Evolutionary conservation across 352 stramenopile genomes (phyloP), one percentile per base, ranked within the genome.

Genomic region (Pythium pyrilobum): DNA sequence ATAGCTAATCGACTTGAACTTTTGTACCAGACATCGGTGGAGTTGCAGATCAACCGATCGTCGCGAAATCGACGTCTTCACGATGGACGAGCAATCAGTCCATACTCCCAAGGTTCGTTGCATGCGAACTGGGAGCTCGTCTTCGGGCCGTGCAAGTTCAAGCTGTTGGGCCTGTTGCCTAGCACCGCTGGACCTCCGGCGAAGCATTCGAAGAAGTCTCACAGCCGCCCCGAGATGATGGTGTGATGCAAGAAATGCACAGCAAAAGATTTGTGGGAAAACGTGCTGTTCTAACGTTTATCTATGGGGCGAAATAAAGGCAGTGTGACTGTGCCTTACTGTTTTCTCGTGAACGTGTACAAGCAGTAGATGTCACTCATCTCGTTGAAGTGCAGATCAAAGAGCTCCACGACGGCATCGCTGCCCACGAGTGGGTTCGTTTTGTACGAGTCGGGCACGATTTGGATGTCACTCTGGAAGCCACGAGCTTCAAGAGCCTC

Each of bases 311-410:
- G 39, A 11, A 51, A 38, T n/a, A n/a, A n/a, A n/a, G n/a, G n/a
- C n/a, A n/a, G n/a, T n/a, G 8, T 20, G 32, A 37, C 23, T 5
- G 27, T 11, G 11, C 5, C 54, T 51, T 71, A 66, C 29, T 38
- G 16, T 59, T 78, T 70, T 11, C 62, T 67, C 34, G 70, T 85
- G 51, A 93, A 93, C 8, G 76, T 89, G 74, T 94, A 94, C 52
- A 91, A 74, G 66, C 80, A 90, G 67, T 94, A 94, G 59, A 83
- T 74, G 62, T 94, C 84, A 59, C 74, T 87, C 85, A 95, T 92
- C 57, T 95, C 85, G 71, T 92, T 92, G 64, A 95, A 95, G 56
- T 95, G 85, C 49, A 95, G 58, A 55, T 82, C 64, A 41, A 94
- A 94, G 25, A 94, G 62, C 63, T 90, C 78, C 18, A 83, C 64